Evolutionary conservation across 129 eudicot species (phyloP), one percentile per base, ranked within the genome.

Genomic region (Escallonia herrerae): DNA sequence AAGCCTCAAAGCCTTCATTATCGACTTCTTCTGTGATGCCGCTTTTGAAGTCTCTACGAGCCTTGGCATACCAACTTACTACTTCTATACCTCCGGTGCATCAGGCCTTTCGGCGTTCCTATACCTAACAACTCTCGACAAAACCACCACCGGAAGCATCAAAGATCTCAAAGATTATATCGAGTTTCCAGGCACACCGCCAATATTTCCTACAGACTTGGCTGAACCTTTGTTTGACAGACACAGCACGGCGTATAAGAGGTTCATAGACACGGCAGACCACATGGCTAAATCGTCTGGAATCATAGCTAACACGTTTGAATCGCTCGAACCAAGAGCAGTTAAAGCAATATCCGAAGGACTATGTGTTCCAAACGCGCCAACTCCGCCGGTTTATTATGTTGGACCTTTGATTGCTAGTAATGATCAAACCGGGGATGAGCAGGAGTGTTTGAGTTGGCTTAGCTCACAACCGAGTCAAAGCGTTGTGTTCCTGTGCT

Each of bases 401-500:
- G 40, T 83, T 7, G 96, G 96, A 2, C 96, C 94, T 47, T 64
- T 85, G 63, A 65, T 81, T 15, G 79, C 76, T 3, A 15, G 55
- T 11, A 66, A 58, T 11, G 6, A n/a, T n/a, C 46, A 41, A 37
- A 58, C n/a, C 8, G 42, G 51, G 0, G 54, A 44, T 1, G 49
- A 15, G 45, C 66, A 76, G 55, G 84, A 76, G 62, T 85, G 90
- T 62, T 39, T 90, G 33, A 62, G 33, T 38, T 90, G 97, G 95
- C 78, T 90, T 12, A 72, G 86, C 60, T 22, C 70, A 10, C 95
- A 90, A 46, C 91, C 95, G 5, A 77, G 78, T 51, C 68, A 56
- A 55, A 86, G 95, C 62, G 95, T 90, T 0, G 78, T 90, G 62
- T 84, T 76, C 66, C 62, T 90, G 22, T 84, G 97, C 58, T 90